Evolutionary conservation across 2,329 filamentous ascomycete genomes (phyloP).

Genomic region (Fusarium circinatum): DNA sequence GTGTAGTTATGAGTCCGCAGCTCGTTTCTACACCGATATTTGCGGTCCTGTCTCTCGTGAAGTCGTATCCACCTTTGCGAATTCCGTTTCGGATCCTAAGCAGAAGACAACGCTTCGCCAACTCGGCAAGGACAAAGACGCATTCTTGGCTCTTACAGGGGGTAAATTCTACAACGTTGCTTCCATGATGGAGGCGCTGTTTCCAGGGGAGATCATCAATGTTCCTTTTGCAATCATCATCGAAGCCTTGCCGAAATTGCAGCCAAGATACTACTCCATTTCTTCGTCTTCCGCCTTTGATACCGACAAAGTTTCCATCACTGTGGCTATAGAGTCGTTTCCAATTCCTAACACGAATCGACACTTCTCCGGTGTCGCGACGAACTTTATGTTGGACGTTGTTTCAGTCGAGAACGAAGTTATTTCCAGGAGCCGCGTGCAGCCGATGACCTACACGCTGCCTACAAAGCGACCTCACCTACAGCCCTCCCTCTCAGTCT

Average conservation of each 20-base stretch:
- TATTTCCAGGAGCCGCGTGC: background rate
- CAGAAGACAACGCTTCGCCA: background rate
- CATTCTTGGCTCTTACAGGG: background rate
- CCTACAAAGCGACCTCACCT: background rate
- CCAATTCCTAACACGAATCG: fast-evolving
- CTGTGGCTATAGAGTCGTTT: background rate
- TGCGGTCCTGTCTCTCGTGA: background rate
- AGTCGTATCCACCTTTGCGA: background rate
- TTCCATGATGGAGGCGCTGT: background rate
- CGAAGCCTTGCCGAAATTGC: background rate
- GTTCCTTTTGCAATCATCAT: background rate
- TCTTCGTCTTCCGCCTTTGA: background rate
- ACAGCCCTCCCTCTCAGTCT: background rate
- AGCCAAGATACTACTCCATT: background rate
- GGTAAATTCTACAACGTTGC: background rate
- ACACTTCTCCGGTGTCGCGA: background rate
- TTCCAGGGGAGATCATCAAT: background rate
- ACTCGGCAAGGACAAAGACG: background rate
- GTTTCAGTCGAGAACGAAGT: background rate
- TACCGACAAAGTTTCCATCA: fast-evolving
- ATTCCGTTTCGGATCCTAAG: background rate
- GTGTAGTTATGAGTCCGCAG: background rate
- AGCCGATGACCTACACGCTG: background rate
- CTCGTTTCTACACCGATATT: background rate
- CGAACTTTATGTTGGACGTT: background rate